Evolutionary conservation across 441 rosid species (phyloP).

Genomic region (Mallotus japonicus): DNA sequence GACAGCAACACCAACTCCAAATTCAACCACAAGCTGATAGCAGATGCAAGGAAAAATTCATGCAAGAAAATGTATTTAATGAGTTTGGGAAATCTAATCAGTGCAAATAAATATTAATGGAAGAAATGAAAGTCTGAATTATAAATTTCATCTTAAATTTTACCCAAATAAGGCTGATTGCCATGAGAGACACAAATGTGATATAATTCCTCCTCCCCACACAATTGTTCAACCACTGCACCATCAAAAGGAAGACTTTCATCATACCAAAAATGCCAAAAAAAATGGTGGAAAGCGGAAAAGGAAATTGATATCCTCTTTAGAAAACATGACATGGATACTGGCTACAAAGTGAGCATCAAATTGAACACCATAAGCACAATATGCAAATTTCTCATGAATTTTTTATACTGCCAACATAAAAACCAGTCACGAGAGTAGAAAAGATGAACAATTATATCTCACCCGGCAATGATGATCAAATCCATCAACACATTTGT

Average conservation of each 20-base stretch:
- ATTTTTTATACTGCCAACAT: no score
- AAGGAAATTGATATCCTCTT: background rate
- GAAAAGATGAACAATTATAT: slow-evolving; percentile 1
- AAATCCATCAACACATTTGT: slow-evolving; percentile 94
- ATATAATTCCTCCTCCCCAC: slow-evolving; percentile 88
- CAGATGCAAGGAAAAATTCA: slow-evolving; percentile 23
- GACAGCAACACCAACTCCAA: slow-evolving; percentile 88
- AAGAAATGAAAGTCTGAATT: slow-evolving; percentile 10
- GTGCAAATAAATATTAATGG: background rate
- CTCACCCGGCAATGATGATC: slow-evolving; percentile 98
- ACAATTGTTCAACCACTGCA: slow-evolving; percentile 96
- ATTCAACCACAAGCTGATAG: slow-evolving; percentile 76
- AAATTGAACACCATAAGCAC: background rate
- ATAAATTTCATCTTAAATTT: slow-evolving; percentile 22
- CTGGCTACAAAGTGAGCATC: background rate
- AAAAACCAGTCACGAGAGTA: background rate
- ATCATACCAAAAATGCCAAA: slow-evolving; percentile 1
- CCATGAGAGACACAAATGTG: slow-evolving; percentile 89
- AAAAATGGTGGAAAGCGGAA: background rate
- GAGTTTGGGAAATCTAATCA: background rate
- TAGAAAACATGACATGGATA: background rate
- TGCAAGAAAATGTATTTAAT: background rate
- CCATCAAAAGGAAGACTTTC: slow-evolving; percentile 27
- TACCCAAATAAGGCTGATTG: slow-evolving; percentile 89
- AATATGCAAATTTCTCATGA: background rate